A percentile compares a stretch with the other conserved stretches of the same genome.
phyloP scores from a whole-genome alignment of 106 monocot species.

The Phalaenopsis equestris region DNA sequence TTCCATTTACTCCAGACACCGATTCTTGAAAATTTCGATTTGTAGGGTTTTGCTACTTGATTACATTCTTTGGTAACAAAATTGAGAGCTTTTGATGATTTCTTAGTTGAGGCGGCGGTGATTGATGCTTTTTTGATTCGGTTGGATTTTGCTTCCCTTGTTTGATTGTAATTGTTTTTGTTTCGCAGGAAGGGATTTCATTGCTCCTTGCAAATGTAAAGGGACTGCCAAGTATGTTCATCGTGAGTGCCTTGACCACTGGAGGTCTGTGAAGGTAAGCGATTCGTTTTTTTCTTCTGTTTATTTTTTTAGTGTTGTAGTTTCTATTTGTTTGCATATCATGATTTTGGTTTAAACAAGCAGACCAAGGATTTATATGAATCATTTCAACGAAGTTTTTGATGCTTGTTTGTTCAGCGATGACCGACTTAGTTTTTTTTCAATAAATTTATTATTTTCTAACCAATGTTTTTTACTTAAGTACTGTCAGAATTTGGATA shows the following conservation, averaged over 20 bases:
- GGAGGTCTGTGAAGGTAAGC: constrained; percentile 57
- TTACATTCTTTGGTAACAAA: background rate
- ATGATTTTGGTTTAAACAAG: background rate
- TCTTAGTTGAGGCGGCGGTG: background rate
- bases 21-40: constrained; percentile 3
- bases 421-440: background rate
- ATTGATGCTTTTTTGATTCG: background rate
- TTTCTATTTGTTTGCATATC: too few relatives aligned
- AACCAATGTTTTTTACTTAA: too few relatives aligned
- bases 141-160: background rate
- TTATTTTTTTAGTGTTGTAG: background rate
- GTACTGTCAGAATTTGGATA: too few relatives aligned
- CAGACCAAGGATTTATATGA: background rate
- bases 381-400: background rate
- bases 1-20: background rate
- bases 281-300: background rate
- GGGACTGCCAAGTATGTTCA: constrained; percentile 77
- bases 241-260: constrained; percentile 68
- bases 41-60: background rate
- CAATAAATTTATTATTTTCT: background rate
- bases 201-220: constrained; percentile 80
- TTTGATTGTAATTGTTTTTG: background rate
- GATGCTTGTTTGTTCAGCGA: background rate
- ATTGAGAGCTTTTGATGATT: background rate
- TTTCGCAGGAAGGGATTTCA: constrained; percentile 70